Evolutionary conservation across 495 filamentous ascomycete species (phyloP).

Genomic region (Penicillium steckii): DNA sequence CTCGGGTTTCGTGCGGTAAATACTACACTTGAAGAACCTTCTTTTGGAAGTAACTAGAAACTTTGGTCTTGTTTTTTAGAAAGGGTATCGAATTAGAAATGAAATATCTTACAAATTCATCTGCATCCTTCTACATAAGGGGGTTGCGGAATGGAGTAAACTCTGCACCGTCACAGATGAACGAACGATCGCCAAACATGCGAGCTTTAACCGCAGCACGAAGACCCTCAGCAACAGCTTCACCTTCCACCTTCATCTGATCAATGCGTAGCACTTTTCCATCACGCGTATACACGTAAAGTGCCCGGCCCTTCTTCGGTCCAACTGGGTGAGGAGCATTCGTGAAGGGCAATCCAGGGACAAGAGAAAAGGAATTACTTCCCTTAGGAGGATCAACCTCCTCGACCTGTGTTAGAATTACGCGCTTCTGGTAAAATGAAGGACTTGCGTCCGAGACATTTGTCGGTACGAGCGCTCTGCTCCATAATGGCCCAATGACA

Average conservation of each 20-base stretch:
- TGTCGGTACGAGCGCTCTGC: slow-evolving; percentile 31
- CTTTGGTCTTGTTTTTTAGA: not conserved
- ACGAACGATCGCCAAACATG: slow-evolving; percentile 37
- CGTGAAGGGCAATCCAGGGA: slow-evolving; percentile 43
- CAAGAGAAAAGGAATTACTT: slow-evolving; percentile 23
- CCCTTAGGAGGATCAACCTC: slow-evolving; percentile 32
- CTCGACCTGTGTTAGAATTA: slow-evolving; percentile 41
- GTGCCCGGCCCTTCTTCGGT: slow-evolving; percentile 25
- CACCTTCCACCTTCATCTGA: slow-evolving; percentile 45
- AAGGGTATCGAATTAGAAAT: slow-evolving; percentile 22
- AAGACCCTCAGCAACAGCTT: slow-evolving; percentile 34
- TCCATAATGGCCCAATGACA: slow-evolving; percentile 57
- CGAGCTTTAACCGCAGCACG: slow-evolving; percentile 43
- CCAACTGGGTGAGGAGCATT: slow-evolving; percentile 28
- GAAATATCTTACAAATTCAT: slow-evolving; percentile 12
- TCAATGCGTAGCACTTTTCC: slow-evolving; percentile 37
- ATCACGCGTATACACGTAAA: slow-evolving; percentile 42
- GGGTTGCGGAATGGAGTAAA: slow-evolving; percentile 41
- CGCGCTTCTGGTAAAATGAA: slow-evolving; percentile 32
- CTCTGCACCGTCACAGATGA: slow-evolving; percentile 23
- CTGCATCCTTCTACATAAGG: slow-evolving; percentile 23
- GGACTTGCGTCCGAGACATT: slow-evolving; percentile 12
- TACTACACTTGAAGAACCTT: not conserved
- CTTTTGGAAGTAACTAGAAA: not conserved
- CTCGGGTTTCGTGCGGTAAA: slow-evolving; percentile 34